Evolutionary conservation across 2,329 filamentous ascomycete species (phyloP), one percentile per base, ranked within the genome.

Genomic region (Leptographium lundbergii): DNA sequence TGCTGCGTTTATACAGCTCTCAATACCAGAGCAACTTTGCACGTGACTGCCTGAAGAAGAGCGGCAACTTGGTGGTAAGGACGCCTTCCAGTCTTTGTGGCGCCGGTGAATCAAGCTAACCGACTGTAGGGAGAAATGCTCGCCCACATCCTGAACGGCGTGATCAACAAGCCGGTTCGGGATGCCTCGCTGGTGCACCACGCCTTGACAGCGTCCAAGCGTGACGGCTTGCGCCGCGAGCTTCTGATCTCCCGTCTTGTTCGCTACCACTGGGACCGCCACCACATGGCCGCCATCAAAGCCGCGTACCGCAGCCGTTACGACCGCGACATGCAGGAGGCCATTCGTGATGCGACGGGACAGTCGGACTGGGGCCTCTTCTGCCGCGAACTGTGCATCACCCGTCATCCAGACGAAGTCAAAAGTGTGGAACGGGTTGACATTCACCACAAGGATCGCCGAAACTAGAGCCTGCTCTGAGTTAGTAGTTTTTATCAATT

Each of bases 131-230:
- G 94, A 63, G 94, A 99, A 75, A 85, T 95, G 24, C 84, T 97
- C 45, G 89, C 91, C 0, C 94, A 97, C 72, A 89, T 97, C 66
- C 86, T 99, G 68, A 96, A 97, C 73, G 94, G 94, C 67, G 85
- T 95, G 60, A 95, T 97, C 75, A 97, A 97, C 75, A 88, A 88
- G 61, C 91, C 94, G 6, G 90, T 95, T 63, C 89, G 94, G 59
- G 94, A 97, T 71, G 90, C 92, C 3, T 80, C 96, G 45, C 84
- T 97, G 3, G 78, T 99, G 1, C 86, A 95, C 71, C 94, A 97
- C 74, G 92, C 94, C 2, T 84, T 97, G 64, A 87, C 85, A 24
- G 81, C 87, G 53, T 86, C 86, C 4, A 81, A 79, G 63, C 82
- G 81, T 63, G 88, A 92, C 68, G 73, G 81, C 57, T 77, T 91